Percentiles rank a stretch among this genome's conserved stretches.
Evolutionary conservation across 2,329 filamentous ascomycete species (phyloP).

Genomic region (Celoporthe dispersa): DNA sequence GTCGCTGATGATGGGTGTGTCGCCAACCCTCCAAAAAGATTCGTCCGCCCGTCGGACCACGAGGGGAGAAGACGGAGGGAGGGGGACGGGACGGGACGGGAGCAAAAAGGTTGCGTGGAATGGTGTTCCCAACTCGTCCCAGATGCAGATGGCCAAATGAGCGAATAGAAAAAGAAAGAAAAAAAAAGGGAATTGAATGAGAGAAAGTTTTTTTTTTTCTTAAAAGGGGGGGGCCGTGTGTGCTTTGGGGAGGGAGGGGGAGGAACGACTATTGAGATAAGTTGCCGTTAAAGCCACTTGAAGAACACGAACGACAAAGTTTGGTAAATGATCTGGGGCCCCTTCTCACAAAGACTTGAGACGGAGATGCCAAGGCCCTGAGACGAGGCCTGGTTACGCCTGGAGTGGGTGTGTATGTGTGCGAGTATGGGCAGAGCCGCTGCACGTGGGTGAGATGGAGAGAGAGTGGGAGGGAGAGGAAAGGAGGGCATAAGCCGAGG

Average conservation of each 20-base stretch:
- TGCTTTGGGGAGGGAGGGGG: not conserved
- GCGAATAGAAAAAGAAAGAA: not conserved
- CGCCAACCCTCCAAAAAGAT: not conserved
- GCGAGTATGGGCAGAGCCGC: not conserved
- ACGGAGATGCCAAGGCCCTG: not conserved
- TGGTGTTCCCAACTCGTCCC: not conserved
- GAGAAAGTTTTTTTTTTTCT: not conserved
- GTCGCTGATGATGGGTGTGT: not conserved
- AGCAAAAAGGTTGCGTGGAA: not conserved
- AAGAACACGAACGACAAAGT: not conserved
- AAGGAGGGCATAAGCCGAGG: not conserved
- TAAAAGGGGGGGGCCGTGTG: too few species aligned
- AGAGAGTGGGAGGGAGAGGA: too few species aligned
- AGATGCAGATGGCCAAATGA: not conserved
- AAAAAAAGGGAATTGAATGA: not conserved
- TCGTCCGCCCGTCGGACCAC: constrained; percentile 10
- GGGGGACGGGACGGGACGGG: not conserved
- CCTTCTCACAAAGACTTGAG: not conserved
- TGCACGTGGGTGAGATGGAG: not conserved
- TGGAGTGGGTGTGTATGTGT: not conserved
- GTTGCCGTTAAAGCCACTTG: not conserved
- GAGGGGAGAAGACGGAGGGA: not conserved
- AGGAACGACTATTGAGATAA: not conserved
- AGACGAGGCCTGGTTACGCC: not conserved
- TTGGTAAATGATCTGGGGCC: not conserved